These are phyloP conservation scores for Debaryomyces subglobosus DNA, from an alignment of 1,139 yeast species.

Conservation along the genomic window DNA sequence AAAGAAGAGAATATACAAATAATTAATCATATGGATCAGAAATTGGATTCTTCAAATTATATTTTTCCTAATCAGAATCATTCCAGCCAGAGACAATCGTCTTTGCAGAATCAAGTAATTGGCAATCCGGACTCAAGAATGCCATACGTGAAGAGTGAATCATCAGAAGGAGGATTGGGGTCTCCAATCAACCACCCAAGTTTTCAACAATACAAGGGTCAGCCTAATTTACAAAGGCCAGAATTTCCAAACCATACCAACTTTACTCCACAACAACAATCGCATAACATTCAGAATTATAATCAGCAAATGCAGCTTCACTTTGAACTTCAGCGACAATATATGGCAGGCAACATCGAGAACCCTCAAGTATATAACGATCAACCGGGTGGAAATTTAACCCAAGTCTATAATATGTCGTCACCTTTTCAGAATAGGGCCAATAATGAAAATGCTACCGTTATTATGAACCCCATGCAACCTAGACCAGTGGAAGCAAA, in stretches of 20 bases:
- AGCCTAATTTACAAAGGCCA: slow-evolving; percentile 3
- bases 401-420: slow-evolving; percentile 1
- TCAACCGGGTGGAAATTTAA: background rate
- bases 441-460: background rate
- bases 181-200: slow-evolving; percentile 15
- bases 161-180: slow-evolving; percentile 12
- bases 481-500: background rate
- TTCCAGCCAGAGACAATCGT: slow-evolving; percentile 3
- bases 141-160: slow-evolving; percentile 11
- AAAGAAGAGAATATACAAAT: background rate
- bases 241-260: background rate
- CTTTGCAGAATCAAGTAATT: background rate
- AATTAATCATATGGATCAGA: slow-evolving; percentile 11
- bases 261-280: slow-evolving; percentile 1
- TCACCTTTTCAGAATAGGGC: slow-evolving; percentile 1
- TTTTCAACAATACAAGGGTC: slow-evolving; percentile 9
- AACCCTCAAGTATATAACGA: background rate
- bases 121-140: slow-evolving; percentile 5
- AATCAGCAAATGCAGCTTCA: slow-evolving; percentile 6
- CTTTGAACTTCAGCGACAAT: slow-evolving; percentile 7
- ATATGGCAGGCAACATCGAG: slow-evolving; percentile 7
- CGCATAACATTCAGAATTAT: slow-evolving; percentile 1
- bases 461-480: background rate
- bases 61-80: slow-evolving; percentile 5
- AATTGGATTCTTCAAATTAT: slow-evolving; percentile 10